Base-by-base conservation (phyloP, 495 filamentous ascomycete species). In the Aspergillus ostianus region DNA sequence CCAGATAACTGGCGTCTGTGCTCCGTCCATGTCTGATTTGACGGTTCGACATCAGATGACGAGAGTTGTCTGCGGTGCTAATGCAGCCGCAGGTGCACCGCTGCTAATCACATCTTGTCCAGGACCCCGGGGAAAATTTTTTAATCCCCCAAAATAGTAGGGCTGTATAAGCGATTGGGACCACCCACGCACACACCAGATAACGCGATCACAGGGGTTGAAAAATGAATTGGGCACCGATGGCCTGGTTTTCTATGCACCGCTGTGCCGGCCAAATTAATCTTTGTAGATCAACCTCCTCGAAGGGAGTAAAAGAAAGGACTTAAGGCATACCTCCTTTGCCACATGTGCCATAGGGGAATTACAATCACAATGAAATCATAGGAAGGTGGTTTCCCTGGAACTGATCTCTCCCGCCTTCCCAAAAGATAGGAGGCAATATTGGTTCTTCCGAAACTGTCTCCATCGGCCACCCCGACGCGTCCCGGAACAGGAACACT, bases 21-120 rank as follows among this genome's bases (percentile, higher is more conserved):
- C 45, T 57, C 63, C 53, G 47, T 41, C 30, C 47, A 58, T 44
- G 41, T 68, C 54, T 62, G 63, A 68, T 68, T 68, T 58, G 66
- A 55, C 53, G 54, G 49, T 47, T 50, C 27, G 36, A 41, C 58
- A 71, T 76, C 73, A 76, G 70, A 65, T 76, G 73, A 76, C 70
- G 61, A 63, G 50, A 64, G 53, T 47, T 53, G 47, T 57, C 64
- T 76, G 73, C 71, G 70, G 66, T 69, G 59, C 65, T 73, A 73
- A 72, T 70, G 71, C 71, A 69, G 52, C 58, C 52, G 32, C 56
- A 45, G 53, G 60, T 59, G 49, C 57, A 52, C 59, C 57, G 45
- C 47, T 59, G 56, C 54, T 57, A 52, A 61, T 51, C 59, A 60
- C 62, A 60, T 59, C 58, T 65, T 50, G 30, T 55, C 53, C 27